These are phyloP conservation scores for Maudiozyma serrabonitensis DNA, from an alignment of 805 yeast species.

Conservation along the genomic window DNA sequence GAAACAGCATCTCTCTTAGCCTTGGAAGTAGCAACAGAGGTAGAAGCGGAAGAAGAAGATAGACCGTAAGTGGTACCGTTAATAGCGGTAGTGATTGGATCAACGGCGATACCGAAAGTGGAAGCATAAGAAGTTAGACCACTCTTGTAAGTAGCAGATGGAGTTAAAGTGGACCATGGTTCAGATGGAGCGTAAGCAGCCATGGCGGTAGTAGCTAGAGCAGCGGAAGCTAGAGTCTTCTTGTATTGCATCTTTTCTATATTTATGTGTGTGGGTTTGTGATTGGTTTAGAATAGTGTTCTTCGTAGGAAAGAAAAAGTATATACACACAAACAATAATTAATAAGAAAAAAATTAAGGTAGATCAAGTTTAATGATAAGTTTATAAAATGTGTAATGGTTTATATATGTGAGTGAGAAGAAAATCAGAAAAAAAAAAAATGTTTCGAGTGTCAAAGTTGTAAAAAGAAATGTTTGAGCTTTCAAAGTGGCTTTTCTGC, in stretches of 20 bases:
- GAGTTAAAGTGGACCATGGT: constrained; percentile 34
- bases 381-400: too few relatives aligned
- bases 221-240: constrained; percentile 18
- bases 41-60: constrained; percentile 12
- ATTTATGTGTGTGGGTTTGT: background rate
- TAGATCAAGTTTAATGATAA: too few relatives aligned
- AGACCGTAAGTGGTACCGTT: constrained; percentile 36
- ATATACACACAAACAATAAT: too few relatives aligned
- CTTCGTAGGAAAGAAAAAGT: too few relatives aligned
- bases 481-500: too few relatives aligned
- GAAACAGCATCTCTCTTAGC: constrained; percentile 22
- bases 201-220: constrained; percentile 16
- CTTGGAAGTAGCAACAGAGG: background rate
- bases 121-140: constrained; percentile 29
- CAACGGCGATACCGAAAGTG: constrained; percentile 34
- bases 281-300: background rate
- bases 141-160: constrained; percentile 28
- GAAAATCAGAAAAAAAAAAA: too few relatives aligned
- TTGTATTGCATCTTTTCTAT: constrained; percentile 10
- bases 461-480: too few relatives aligned
- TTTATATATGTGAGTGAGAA: too few relatives aligned
- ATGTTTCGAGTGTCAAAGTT: too few relatives aligned
- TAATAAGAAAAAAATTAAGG: too few relatives aligned
- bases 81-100: constrained; percentile 32
- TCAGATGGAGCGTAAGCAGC: constrained; percentile 18